phyloP scores from a whole-genome alignment of 1,284 basidiomycete species.

The Melampsora americana region DNA sequence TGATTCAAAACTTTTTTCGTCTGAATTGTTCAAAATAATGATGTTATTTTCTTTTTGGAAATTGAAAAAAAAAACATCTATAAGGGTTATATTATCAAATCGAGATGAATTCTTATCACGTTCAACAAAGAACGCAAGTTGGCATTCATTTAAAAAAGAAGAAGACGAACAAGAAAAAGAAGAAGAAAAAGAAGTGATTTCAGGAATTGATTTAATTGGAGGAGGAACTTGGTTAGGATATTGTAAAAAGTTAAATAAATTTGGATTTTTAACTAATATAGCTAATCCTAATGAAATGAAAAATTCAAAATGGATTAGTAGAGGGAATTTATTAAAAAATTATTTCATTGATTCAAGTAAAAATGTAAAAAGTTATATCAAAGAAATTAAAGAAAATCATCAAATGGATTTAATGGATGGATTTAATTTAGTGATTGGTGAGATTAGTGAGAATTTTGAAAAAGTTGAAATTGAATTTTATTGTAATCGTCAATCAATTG shows the following conservation, averaged over 20 bases:
- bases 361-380: neutral
- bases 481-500: slow-evolving; percentile 7
- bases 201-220: slow-evolving; percentile 13
- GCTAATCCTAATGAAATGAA: too few species aligned
- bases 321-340: too few species aligned
- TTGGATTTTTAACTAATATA: slow-evolving; percentile 23
- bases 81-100: slow-evolving; percentile 14
- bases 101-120: slow-evolving; percentile 24
- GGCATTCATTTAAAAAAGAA: slow-evolving; percentile 10
- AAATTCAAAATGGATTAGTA: too few species aligned
- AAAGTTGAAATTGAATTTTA: neutral
- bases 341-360: neutral
- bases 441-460: neutral
- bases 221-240: slow-evolving; percentile 33
- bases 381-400: neutral
- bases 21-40: too few species aligned
- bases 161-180: neutral
- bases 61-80: too few species aligned
- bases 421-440: slow-evolving; percentile 31
- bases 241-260: neutral
- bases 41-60: too few species aligned
- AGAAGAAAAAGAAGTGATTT: neutral
- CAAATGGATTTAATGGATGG: slow-evolving; percentile 11
- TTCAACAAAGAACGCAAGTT: slow-evolving; percentile 7
- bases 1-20: too few species aligned